Percentiles rank a stretch among this genome's conserved stretches.
These are phyloP conservation scores for Citrullus mucosospermus DNA, from an alignment of 306 rosid genomes.

Conservation along the genomic window DNA sequence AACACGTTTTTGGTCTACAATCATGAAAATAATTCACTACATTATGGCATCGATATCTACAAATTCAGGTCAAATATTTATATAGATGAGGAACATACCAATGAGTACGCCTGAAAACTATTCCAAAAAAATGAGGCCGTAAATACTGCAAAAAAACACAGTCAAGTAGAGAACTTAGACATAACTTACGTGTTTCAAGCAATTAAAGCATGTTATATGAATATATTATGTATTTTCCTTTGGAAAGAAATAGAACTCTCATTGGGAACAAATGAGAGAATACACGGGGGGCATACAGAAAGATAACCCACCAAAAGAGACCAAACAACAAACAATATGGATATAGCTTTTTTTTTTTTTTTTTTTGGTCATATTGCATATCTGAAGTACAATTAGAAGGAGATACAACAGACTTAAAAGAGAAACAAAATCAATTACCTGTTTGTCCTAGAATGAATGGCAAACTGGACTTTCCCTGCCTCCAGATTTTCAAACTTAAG, in stretches of 20 bases:
- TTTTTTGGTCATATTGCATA: neutral
- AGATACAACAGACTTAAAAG: neutral
- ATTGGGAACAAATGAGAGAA: too few species aligned
- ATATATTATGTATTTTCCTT: too few species aligned
- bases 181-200: neutral
- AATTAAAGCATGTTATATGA: neutral
- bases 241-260: too few species aligned
- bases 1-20: conserved; percentile 68
- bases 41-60: neutral
- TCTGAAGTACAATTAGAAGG: neutral
- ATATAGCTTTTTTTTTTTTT: too few species aligned
- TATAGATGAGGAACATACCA: conserved; percentile 27
- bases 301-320: neutral
- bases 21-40: neutral
- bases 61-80: neutral
- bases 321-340: neutral
- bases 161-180: neutral
- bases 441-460: conserved; percentile 89
- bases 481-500: conserved; percentile 85
- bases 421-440: conserved; percentile 20
- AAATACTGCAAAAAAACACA: conserved; percentile 34
- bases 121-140: conserved; percentile 66
- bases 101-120: conserved; percentile 50
- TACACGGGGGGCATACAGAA: neutral
- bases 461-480: conserved; percentile 77